Base-by-base conservation (phyloP, 148 eudicot species). In the Gaultheria prostrata region DNA sequence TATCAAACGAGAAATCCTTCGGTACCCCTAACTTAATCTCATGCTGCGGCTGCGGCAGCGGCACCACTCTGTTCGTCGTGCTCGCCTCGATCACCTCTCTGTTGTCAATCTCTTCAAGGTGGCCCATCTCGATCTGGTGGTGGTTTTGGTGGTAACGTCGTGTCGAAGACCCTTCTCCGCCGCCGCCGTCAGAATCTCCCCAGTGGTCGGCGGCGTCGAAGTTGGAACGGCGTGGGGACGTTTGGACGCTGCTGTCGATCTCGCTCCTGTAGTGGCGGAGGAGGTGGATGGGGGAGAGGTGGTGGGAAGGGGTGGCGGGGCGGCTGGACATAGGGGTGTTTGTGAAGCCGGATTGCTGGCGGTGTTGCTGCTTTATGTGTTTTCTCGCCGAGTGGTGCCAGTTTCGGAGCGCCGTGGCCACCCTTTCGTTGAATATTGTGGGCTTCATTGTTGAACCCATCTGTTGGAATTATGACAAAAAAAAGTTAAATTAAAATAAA, bases 371-470 rank as follows among this genome's bases (percentile, higher is more conserved):
- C 54, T 90, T 87, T 20, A 88, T 10, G 69, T 90, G 86, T 30
- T 88, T 90, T 70, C 69, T 90, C 12, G 90, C 92, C 0, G 84
- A 76, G 76, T 84, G 89, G 90, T 88, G 92, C 92, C 92, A 90
- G 50, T 79, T 82, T 45, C 73, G 53, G 3, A 90, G 82, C 0
- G 92, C 92, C 21, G 82, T 35, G 0, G 88, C 90, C 0, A 88
- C 85, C 70, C 77, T 69, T 12, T 90, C 90, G 45, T 87, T 88
- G 86, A 90, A 90, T 43, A 90, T 86, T 1, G 90, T 88, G n/a
- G 90, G 90, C 74, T 87, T 90, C 92, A 87, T 88, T 15, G 89
- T 88, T 26, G 92, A 85, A 39, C 92, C 92, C 92, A 90, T 90
- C 90, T 88, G 84, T 59, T 72, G 30, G 46, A 75, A 46, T 39